A percentile compares a stretch with the other conserved stretches of the same genome.
phyloP scores from a whole-genome alignment of 495 filamentous ascomycete species.

The Xylaria flabelliformis region DNA sequence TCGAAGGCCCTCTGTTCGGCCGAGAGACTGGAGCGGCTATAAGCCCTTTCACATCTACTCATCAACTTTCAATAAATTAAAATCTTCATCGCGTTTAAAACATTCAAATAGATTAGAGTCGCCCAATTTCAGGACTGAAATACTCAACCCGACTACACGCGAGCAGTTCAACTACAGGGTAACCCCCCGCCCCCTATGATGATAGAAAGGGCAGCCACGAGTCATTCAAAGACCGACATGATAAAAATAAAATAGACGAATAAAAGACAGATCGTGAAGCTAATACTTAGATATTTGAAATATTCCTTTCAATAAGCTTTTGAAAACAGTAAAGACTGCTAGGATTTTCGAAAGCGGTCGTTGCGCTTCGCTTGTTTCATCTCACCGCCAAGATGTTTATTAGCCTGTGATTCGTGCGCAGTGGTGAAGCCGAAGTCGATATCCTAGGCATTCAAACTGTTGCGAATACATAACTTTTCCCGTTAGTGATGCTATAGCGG shows the following conservation, averaged over 20 bases:
- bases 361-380: neutral
- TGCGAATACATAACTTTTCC: neutral
- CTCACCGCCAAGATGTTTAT: neutral
- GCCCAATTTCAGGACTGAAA: neutral
- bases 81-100: neutral
- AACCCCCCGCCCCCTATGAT: neutral
- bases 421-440: neutral
- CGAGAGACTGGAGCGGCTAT: neutral
- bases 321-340: neutral
- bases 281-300: neutral
- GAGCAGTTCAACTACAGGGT: conserved; percentile 1
- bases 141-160: neutral
- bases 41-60: neutral
- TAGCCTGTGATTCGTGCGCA: neutral
- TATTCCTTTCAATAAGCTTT: neutral
- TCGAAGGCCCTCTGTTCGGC: no score
- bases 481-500: neutral
- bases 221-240: neutral
- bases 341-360: neutral
- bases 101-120: neutral
- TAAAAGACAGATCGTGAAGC: no score
- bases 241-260: neutral
- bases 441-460: neutral
- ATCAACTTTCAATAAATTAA: neutral
- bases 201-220: neutral